Evolutionary conservation across 2,329 filamentous ascomycete species (phyloP), one percentile per base, ranked within the genome.

Genomic region (Ophiostoma tasmaniense): DNA sequence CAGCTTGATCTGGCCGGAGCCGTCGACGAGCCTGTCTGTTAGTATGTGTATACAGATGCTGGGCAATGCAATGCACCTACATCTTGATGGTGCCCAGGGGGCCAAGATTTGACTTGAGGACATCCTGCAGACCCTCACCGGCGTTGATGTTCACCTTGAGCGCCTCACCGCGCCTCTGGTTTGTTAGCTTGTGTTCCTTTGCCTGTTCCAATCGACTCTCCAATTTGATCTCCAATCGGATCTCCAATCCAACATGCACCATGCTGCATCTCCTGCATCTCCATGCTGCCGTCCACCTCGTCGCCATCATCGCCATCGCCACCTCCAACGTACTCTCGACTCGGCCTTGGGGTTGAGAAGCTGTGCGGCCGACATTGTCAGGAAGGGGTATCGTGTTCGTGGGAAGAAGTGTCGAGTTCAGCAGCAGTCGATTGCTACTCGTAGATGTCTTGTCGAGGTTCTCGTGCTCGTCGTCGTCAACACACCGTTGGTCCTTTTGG

Each of bases 301-400:
- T 55, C 50, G n/a, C 22, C 4, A n/a, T 20, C 65, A 2, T 11
- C 61, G 3, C 11, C 61, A 11, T 37, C 61, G 17, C n/a, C 35
- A 5, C 42, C 62, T 4, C 25, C 33, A 67, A 72, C 90, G 76
- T 85, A 96, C 93, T 82, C 95, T 89, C 76, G 93, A 97, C 84
- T 99, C 95, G 77, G 95, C 95, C 85, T 99, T 99, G 72, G 95
- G 95, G 81, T 99, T 99, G 74, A 99, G 90, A 77, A 99, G 89
- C 83, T 98, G 94, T 77, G 95, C 93, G 75, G 95, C 95, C 82
- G 93, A 98, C 95, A 98, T 98, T 72, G 74, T 76, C n/a, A 50
- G 45, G 66, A 25, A 65, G 30, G n/a, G 22, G 35, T 65, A 55
- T 65, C 50, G 55, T 37, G 14, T 65, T 59, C 28, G 13, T 39